Conservation (phyloP, 495 filamentous ascomycete genomes). For the Thozetella sp. region DNA sequence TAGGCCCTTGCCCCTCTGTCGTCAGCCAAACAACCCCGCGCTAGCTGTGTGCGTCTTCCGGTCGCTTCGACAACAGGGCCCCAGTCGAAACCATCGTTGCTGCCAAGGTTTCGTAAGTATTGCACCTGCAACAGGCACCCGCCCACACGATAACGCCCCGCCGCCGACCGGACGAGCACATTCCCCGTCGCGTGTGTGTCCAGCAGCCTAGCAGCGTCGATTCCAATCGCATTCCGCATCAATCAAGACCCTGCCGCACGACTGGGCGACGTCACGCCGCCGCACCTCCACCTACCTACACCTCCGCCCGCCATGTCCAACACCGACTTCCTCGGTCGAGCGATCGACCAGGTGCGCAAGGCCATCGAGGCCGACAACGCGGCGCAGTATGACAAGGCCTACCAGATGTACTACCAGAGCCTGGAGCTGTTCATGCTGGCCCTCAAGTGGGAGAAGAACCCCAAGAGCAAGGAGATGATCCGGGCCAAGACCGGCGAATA, state of each 20-base stretch:
- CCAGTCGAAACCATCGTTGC: conserved; percentile 1
- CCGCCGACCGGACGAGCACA: not conserved
- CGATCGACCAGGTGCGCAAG: conserved; percentile 93
- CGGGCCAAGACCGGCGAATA: conserved; percentile 90
- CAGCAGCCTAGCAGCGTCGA: not conserved
- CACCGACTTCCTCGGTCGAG: conserved; percentile 93
- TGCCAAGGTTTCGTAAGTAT: conserved; percentile 1
- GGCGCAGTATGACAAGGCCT: conserved; percentile 95
- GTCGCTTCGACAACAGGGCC: not conserved
- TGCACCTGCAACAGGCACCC: not conserved
- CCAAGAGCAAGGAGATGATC: conserved; percentile 94
- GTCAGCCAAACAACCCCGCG: conserved; percentile 2
- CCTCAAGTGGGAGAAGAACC: conserved; percentile 98
- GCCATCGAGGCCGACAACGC: conserved; percentile 95
- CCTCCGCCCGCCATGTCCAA: conserved; percentile 75
- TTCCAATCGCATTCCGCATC: not conserved
- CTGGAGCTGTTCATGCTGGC: conserved; percentile 97
- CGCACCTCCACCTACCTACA: not conserved
- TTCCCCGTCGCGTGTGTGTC: not conserved
- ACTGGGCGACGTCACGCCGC: conserved; percentile 1
- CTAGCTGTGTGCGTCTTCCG: not conserved
- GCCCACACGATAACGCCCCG: not conserved
- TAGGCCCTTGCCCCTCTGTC: conserved; percentile 2
- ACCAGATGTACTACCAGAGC: conserved; percentile 90
- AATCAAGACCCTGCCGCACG: not conserved